These are phyloP conservation scores for Trametes versicolor DNA, from an alignment of 1,284 basidiomycete species.

Conservation along the genomic window DNA sequence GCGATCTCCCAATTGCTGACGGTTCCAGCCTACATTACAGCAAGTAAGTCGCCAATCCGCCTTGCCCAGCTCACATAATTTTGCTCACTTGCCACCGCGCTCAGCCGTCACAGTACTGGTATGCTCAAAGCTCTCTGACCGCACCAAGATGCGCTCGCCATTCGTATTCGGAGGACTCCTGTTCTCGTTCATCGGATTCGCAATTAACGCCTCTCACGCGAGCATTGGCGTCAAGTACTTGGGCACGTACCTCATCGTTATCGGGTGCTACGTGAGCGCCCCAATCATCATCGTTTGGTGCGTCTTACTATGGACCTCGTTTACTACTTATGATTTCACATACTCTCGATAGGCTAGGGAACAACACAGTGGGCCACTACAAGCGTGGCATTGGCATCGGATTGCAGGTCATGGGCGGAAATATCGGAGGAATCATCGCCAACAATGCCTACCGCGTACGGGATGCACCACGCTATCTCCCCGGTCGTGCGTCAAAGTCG, in stretches of 20 bases:
- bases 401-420: constrained; percentile 69
- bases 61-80: neutral
- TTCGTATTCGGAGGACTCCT: constrained; percentile 67
- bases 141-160: constrained; percentile 61
- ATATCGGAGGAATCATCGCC: constrained; percentile 64
- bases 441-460: constrained; percentile 67
- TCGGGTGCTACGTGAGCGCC: constrained; percentile 67
- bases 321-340: neutral
- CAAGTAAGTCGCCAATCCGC: constrained; percentile 52
- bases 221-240: constrained; percentile 67
- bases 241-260: constrained; percentile 70
- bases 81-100: neutral
- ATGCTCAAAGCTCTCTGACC: constrained; percentile 62
- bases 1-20: constrained; percentile 73
- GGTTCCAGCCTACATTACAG: constrained; percentile 73
- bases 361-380: constrained; percentile 70
- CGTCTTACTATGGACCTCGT: too few species aligned
- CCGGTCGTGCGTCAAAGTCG: constrained; percentile 61
- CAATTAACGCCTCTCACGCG: constrained; percentile 68
- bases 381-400: constrained; percentile 74
- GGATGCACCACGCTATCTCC: constrained; percentile 67
- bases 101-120: constrained; percentile 53
- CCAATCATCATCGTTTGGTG: constrained; percentile 76
- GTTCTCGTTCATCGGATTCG: constrained; percentile 67
- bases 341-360: constrained; percentile 55